Evolutionary conservation across 2,329 filamentous ascomycete genomes (phyloP), one percentile per base, ranked within the genome.

Genomic region (Dactylellina sp.): DNA sequence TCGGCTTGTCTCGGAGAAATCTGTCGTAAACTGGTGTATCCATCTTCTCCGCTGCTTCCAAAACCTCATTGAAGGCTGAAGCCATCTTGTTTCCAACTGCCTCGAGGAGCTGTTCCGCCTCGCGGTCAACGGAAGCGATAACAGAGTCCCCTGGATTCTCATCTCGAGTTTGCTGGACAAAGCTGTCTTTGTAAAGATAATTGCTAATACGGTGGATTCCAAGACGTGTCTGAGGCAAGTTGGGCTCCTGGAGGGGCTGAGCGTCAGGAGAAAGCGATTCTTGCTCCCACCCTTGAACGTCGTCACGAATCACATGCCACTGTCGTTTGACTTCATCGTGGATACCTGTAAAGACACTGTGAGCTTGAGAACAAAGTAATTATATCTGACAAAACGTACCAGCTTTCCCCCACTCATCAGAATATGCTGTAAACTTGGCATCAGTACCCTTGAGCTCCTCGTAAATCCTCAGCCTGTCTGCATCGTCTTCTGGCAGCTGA

Each of bases 231-330:
- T 49, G 25, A 12, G 39, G 14, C 50, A 65, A 47, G 11, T 49
- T 22, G 6, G 61, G 61, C 4, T 65, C 61, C 32, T 37, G 14
- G 42, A 65, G 61, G 42, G 40, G 9, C 18, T 28, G 61, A 20
- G 40, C 37, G 39, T 65, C 22, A 32, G 61, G 40, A 11, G 14
- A 2, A 53, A 11, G 12, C 4, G 7, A 28, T 42, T 65, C 61
- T n/a, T 65, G 61, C 52, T 65, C 61, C 61, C 61, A 65, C 42
- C 52, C 61, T 39, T 65, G 18, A 7, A 65, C 50, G 1, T 65
- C 61, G 18, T 65, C 52, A 57, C 25, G 14, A 22, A 65, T 40
- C 28, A 49, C 28, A 22, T 57, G 25, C 61, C 61, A 65, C 32
- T n/a, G 40, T 57, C 50, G 25, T 57, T 18, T 56, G 14, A 57